Evolutionary conservation across 768 basidiomycete genomes (phyloP), one percentile per base, ranked within the genome.

Genomic region (Cyathus striatus): DNA sequence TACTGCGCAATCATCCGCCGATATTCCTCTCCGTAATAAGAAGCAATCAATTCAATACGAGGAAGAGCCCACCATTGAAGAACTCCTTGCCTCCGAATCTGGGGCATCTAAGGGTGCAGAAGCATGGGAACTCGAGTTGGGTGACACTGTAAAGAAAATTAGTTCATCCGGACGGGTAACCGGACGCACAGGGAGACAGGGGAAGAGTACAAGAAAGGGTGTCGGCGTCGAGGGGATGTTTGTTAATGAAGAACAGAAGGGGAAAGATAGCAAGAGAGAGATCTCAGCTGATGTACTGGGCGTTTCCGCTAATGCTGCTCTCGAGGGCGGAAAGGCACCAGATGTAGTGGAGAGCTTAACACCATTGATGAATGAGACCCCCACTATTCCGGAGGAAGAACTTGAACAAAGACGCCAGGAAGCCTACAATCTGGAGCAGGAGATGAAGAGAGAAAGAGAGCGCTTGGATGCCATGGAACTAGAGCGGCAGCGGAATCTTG

Each of bases 71-170:
- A 57, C 42, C 25, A 40, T 60, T 2, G 50, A 54, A 16, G 50
- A 58, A 18, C 53, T 60, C 17, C 45, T 56, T 23, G 21, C 40
- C 4, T 38, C 44, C 30, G 27, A 41, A 5, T 27, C 26, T 16
- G 24, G 27, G 22, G 39, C 36, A 1, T 23, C 33, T 1, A 53
- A 55, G 1, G 56, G 59, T 3, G 56, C 47, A 12, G 55, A 56
- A 16, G 59, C 59, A 1, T 60, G 57, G 59, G 59, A 60, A 48
- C 48, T 60, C 33, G 59, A 57, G 48, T 41, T 58, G 9, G 59
- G 59, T 2, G 57, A 60, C 27, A 60, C 59, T 7, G 59, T 60
- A 7, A 60, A 58, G 38, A 45, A 53, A 14, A 50, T 56, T 2
- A 18, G 10, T 30, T 12, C 33, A 10, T 30, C 38, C 6, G 43